These are phyloP conservation scores for Euphorbia peplus DNA, from an alignment of 345 rosid species.

Conservation along the genomic window DNA sequence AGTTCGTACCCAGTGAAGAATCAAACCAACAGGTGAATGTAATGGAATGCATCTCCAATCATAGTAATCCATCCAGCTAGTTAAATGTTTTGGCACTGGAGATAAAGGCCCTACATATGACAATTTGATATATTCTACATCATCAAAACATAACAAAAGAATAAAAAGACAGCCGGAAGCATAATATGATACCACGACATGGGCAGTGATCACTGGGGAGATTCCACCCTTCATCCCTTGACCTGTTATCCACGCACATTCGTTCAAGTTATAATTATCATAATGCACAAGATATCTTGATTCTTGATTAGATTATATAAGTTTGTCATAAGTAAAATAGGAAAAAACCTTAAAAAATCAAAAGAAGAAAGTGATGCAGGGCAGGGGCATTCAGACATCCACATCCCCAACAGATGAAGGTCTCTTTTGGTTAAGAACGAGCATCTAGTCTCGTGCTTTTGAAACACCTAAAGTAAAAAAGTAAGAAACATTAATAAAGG, in stretches of 20 bases:
- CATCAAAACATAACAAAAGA: not conserved
- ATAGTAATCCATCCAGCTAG: conserved; percentile 64
- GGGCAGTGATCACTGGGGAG: conserved; percentile 64
- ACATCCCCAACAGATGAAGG: conserved; percentile 67
- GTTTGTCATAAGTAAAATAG: not conserved
- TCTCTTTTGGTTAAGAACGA: conserved; percentile 62
- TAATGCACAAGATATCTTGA: not conserved
- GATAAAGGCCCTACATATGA: conserved; percentile 49
- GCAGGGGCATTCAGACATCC: conserved; percentile 72
- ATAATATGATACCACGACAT: conserved; percentile 48
- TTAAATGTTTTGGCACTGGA: conserved; percentile 33
- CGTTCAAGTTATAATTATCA: not conserved
- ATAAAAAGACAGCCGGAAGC: conserved; percentile 8
- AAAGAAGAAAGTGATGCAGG: conserved; percentile 24
- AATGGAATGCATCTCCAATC: conserved; percentile 78
- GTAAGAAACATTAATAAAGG: too few species aligned
- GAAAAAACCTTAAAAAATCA: conserved; percentile 37
- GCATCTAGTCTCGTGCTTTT: conserved; percentile 60
- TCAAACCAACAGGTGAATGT: conserved; percentile 76
- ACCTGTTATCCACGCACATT: conserved; percentile 36
- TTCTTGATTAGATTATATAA: not conserved
- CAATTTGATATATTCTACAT: conserved; percentile 12
- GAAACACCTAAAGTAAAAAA: conserved; percentile 34
- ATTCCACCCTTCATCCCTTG: conserved; percentile 47
- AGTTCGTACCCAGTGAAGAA: conserved; percentile 91